Conservation (phyloP, 2,329 filamentous ascomycete species). For the Penicillium paneum region DNA sequence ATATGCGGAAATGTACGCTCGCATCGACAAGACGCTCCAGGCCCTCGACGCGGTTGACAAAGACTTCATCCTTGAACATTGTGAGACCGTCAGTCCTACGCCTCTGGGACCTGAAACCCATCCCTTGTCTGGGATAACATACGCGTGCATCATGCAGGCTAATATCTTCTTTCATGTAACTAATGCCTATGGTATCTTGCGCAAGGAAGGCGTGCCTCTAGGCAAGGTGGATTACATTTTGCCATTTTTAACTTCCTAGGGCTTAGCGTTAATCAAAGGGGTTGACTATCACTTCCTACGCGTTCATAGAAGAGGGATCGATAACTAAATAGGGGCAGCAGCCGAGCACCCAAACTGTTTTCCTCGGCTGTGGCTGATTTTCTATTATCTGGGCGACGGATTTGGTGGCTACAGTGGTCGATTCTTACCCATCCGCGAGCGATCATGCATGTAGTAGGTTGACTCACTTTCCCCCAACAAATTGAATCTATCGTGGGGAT, state of each 20-base stretch:
- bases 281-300: too few relatives aligned
- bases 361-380: too few relatives aligned
- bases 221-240: conserved; percentile 6
- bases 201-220: conserved; percentile 1
- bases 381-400: too few relatives aligned
- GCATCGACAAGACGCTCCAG: conserved; percentile 4
- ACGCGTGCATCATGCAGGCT: conserved; percentile 6
- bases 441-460: too few relatives aligned
- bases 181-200: conserved; percentile 13
- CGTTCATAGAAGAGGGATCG: too few relatives aligned
- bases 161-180: conserved; percentile 13
- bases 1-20: conserved; percentile 8
- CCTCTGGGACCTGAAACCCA: background rate
- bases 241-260: background rate
- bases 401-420: too few relatives aligned
- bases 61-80: background rate
- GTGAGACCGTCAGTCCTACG: background rate
- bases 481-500: too few relatives aligned
- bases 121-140: background rate
- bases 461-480: too few relatives aligned
- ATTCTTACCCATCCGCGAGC: too few relatives aligned
- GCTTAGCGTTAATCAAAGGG: background rate
- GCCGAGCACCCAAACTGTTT: too few relatives aligned
- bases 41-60: conserved; percentile 1
- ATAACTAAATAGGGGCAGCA: too few relatives aligned